Evolutionary conservation across 345 rosid species (phyloP).

Genomic region (Schrenkiella parvula): DNA sequence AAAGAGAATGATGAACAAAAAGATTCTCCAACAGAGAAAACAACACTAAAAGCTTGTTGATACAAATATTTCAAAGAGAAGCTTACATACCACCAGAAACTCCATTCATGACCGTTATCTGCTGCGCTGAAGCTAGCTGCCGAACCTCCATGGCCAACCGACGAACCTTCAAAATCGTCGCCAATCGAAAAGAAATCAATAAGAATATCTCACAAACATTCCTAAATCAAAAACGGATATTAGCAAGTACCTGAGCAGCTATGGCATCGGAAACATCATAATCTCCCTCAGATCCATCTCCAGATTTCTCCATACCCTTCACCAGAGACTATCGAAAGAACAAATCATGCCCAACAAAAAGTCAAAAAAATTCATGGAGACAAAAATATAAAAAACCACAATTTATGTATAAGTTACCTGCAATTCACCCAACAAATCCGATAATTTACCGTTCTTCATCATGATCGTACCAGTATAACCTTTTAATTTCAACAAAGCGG

Average conservation of each 20-base stretch:
- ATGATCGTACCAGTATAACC: slow-evolving; percentile 83
- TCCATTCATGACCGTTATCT: slow-evolving; percentile 75
- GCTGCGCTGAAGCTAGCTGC: slow-evolving; percentile 59
- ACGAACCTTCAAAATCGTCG: slow-evolving; percentile 43
- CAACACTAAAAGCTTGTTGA: not conserved
- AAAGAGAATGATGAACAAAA: not conserved
- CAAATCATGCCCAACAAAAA: not conserved
- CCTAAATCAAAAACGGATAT: not conserved
- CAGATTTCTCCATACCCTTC: slow-evolving; percentile 57
- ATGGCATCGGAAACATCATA: slow-evolving; percentile 54
- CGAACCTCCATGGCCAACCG: slow-evolving; percentile 68
- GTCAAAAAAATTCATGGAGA: not conserved
- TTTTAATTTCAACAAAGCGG: not conserved
- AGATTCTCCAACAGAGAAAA: not conserved
- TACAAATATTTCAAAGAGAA: not conserved
- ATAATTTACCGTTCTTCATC: slow-evolving; percentile 72
- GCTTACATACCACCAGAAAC: slow-evolving; percentile 46
- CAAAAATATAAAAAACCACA: not conserved
- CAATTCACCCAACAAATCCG: slow-evolving; percentile 72
- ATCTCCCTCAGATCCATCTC: slow-evolving; percentile 55
- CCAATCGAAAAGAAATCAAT: not conserved
- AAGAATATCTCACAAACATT: not conserved
- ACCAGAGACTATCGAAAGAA: slow-evolving; percentile 35
- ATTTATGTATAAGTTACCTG: slow-evolving; percentile 44
- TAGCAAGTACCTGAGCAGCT: slow-evolving; percentile 57